phyloP scores from a whole-genome alignment of 106 monocot species.

The Iris macrosiphon region DNA sequence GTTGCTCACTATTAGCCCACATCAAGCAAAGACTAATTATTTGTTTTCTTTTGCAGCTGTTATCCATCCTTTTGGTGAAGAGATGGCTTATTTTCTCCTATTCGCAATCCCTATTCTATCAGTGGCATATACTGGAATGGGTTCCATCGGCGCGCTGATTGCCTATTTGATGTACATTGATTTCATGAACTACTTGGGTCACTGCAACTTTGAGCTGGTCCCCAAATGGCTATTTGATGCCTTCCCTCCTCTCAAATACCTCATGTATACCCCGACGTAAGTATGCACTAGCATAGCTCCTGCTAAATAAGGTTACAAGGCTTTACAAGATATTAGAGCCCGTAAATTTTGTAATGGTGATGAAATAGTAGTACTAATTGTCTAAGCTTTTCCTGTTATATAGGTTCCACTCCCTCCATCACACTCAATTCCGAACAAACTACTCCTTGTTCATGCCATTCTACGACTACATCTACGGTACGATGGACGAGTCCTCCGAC shows the following conservation, averaged over 20 bases:
- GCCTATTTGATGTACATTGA: constrained; percentile 58
- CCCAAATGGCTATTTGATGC: constrained; percentile 39
- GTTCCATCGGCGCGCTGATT: constrained; percentile 9
- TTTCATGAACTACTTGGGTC: constrained; percentile 74
- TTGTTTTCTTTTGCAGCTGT: constrained; percentile 30
- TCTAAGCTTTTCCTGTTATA: no score
- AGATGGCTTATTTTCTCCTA: constrained; percentile 44
- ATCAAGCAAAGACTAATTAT: no score
- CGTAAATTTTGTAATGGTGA: neutral
- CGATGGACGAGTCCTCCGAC: constrained; percentile 36
- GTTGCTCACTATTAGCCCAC: no score
- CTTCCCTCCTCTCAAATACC: constrained; percentile 62
- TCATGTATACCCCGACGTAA: constrained; percentile 81
- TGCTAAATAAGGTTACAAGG: neutral
- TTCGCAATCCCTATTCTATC: constrained; percentile 37
- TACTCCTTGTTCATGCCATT: constrained; percentile 80
- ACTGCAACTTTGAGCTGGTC: constrained; percentile 77
- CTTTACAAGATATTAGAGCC: neutral
- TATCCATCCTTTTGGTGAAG: constrained; percentile 67
- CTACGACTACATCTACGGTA: constrained; percentile 71
- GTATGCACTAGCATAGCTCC: constrained; percentile 6
- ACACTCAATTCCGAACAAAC: constrained; percentile 72
- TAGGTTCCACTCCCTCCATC: constrained; percentile 76
- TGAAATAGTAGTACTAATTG: no score
- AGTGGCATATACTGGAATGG: constrained; percentile 16